These are phyloP conservation scores for Cokeromyces recurvatus DNA, from an alignment of 371 early-diverging fungal genomes.

Conservation along the genomic window DNA sequence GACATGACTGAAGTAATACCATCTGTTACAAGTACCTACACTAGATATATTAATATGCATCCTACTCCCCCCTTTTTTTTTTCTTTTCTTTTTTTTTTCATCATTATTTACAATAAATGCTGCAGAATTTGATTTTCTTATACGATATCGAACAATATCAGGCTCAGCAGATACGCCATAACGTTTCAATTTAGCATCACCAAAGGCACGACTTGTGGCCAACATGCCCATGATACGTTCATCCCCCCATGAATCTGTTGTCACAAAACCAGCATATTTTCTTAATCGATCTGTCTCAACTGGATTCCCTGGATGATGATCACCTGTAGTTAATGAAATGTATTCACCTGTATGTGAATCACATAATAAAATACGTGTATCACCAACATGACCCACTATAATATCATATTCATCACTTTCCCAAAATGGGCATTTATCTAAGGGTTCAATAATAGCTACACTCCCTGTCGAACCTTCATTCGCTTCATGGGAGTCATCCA, in stretches of 20 bases:
- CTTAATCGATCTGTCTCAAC: constrained; percentile 52
- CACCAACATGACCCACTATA: constrained; percentile 60
- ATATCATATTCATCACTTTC: constrained; percentile 51
- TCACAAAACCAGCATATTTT: constrained; percentile 60
- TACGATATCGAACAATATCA: constrained; percentile 49
- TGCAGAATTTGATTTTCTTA: constrained; percentile 32
- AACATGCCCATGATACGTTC: constrained; percentile 67
- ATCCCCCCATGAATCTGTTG: constrained; percentile 75
- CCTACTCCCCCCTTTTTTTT: no score
- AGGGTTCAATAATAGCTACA: constrained; percentile 52
- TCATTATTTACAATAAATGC: constrained; percentile 34
- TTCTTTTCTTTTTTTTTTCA: no score
- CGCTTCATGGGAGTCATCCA: constrained; percentile 24
- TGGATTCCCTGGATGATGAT: constrained; percentile 63
- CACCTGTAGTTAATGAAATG: constrained; percentile 49
- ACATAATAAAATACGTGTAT: constrained; percentile 57
- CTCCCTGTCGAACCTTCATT: constrained; percentile 61
- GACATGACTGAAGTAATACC: constrained; percentile 73
- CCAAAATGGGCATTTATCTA: constrained; percentile 55
- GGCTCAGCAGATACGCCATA: constrained; percentile 78
- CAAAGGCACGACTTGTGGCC: constrained; percentile 72
- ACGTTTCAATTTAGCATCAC: constrained; percentile 66
- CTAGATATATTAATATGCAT: not conserved
- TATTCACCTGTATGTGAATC: constrained; percentile 51
- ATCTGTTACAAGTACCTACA: constrained; percentile 61